These are phyloP conservation scores for Neodidymelliopsis sp. DNA, from an alignment of 2,329 filamentous ascomycete genomes.

Conservation along the genomic window DNA sequence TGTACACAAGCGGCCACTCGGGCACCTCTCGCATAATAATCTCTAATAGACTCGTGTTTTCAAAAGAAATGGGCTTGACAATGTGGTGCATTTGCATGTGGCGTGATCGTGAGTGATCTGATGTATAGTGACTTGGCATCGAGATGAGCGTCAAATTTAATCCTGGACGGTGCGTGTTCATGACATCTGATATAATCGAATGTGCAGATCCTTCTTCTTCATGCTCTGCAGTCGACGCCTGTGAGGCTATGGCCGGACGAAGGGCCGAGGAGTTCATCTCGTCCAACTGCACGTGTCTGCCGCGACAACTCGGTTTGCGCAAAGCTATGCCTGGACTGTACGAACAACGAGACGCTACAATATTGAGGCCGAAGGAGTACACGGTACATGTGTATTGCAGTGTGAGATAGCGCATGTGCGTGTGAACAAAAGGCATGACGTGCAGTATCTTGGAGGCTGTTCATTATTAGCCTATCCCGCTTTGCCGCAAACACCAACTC, in stretches of 20 bases:
- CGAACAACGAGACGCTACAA: too few species aligned
- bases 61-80: not conserved
- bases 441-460: slow-evolving; percentile 4
- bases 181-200: not conserved
- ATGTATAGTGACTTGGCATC: not conserved
- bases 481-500: slow-evolving; percentile 13
- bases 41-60: slow-evolving; percentile 46
- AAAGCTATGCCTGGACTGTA: too few species aligned
- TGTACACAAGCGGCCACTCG: slow-evolving; percentile 52
- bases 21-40: slow-evolving; percentile 51
- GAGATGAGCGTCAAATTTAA: not conserved
- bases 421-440: slow-evolving; percentile 13
- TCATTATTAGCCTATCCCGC: slow-evolving; percentile 13
- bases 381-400: not conserved
- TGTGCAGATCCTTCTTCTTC: not conserved
- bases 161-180: not conserved
- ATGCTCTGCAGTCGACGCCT: too few species aligned
- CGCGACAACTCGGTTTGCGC: too few species aligned
- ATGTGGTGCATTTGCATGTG: not conserved
- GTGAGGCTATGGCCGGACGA: too few species aligned
- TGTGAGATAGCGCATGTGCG: not conserved
- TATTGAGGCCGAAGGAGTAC: not conserved
- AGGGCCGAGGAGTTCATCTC: too few species aligned
- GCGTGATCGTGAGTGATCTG: slow-evolving; percentile 1
- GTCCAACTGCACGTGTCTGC: too few species aligned